Conservation (phyloP, 164 flowering plant species). For the Taxillus chinensis region DNA sequence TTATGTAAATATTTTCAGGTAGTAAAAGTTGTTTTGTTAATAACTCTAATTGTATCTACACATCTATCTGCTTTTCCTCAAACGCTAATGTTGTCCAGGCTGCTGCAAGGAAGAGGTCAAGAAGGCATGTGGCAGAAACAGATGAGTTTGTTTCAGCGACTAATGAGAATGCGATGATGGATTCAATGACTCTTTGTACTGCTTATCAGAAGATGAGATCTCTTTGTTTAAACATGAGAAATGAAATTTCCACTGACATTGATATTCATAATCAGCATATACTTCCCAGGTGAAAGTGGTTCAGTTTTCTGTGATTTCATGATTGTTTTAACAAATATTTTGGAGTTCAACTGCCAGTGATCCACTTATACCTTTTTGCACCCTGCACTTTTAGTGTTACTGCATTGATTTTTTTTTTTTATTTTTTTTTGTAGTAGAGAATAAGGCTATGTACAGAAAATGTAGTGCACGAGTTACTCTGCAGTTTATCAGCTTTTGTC, state of each 20-base stretch:
- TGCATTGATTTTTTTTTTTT: too few relatives aligned
- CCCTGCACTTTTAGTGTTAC: too few relatives aligned
- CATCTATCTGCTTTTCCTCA: background rate
- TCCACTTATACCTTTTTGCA: too few relatives aligned
- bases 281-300: background rate
- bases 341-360: too few relatives aligned
- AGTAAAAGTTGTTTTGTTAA: background rate
- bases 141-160: constrained; percentile 1
- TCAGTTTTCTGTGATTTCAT: background rate
- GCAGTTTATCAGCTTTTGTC: too few relatives aligned
- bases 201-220: constrained; percentile 1
- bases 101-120: constrained; percentile 5
- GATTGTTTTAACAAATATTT: too few relatives aligned
- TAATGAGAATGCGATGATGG: background rate
- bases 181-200: background rate
- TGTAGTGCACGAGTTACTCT: too few relatives aligned
- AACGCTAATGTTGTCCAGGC: background rate
- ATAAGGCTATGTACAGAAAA: too few relatives aligned
- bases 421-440: too few relatives aligned
- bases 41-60: background rate
- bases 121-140: background rate
- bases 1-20: constrained; percentile 1
- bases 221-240: background rate
- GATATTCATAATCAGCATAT: background rate
- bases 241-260: constrained; percentile 3